These are phyloP conservation scores for Ettlia oleoabundans DNA, from an alignment of 139 green algal species.

Conservation along the genomic window DNA sequence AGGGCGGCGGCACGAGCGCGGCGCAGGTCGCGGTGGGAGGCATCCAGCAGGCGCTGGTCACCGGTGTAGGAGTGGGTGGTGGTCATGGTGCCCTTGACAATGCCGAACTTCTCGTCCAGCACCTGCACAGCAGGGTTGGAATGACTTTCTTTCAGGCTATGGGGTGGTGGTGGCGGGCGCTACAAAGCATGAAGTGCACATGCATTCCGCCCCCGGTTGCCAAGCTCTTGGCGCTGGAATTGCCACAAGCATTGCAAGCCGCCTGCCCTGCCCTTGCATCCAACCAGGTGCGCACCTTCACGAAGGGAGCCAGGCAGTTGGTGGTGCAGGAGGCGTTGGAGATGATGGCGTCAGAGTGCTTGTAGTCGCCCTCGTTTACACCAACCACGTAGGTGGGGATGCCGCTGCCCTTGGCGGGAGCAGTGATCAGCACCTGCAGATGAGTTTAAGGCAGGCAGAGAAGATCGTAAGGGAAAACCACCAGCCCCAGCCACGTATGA, in stretches of 20 bases:
- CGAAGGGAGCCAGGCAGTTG: constrained; percentile 99
- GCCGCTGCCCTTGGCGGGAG: constrained; percentile 96
- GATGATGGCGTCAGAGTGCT: constrained; percentile 89
- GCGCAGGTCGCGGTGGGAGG: constrained; percentile 88
- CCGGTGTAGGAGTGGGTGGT: constrained; percentile 99
- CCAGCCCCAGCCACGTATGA: too few species aligned
- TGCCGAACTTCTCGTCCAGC: constrained; percentile 98
- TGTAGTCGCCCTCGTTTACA: constrained; percentile 94
- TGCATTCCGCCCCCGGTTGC: too few species aligned
- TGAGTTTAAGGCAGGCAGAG: neutral
- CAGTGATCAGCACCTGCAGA: constrained; percentile 91
- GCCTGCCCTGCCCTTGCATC: neutral
- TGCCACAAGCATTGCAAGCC: too few species aligned
- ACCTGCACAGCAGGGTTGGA: constrained; percentile 75
- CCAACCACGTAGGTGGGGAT: constrained; percentile 99
- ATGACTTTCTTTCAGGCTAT: too few species aligned
- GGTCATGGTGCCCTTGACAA: constrained; percentile 99
- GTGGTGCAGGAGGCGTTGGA: constrained; percentile 99
- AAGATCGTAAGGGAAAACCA: neutral
- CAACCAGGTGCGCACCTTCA: constrained; percentile 82
- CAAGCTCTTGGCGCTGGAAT: too few species aligned
- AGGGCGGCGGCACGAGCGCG: constrained; percentile 95
- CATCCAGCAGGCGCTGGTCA: constrained; percentile 98
- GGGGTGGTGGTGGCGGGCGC: too few species aligned
- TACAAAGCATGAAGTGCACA: too few species aligned